Conservation (phyloP, 768 basidiomycete genomes). For the Pulveroboletus sp. region DNA sequence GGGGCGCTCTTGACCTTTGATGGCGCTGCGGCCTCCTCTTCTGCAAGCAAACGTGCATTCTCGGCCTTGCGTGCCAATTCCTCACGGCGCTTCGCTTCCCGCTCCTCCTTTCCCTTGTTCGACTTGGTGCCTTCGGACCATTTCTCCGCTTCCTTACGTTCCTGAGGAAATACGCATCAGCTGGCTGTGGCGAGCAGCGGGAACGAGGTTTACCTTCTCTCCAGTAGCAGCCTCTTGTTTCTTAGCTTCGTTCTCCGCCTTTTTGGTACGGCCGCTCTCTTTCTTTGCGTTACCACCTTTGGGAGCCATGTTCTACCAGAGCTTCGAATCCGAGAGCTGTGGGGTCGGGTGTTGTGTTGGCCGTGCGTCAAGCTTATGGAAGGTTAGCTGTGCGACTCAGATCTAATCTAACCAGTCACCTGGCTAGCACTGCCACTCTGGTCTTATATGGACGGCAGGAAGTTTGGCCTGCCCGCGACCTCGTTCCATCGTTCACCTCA, state of each 20-base stretch:
- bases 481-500: not conserved
- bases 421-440: slow-evolving; percentile 24
- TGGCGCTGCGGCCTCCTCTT: slow-evolving; percentile 68
- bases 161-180: slow-evolving; percentile 40
- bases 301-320: slow-evolving; percentile 77
- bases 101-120: slow-evolving; percentile 65
- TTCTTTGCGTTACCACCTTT: slow-evolving; percentile 91
- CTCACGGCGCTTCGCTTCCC: slow-evolving; percentile 76
- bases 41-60: slow-evolving; percentile 79
- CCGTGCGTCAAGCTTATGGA: not conserved
- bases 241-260: slow-evolving; percentile 85
- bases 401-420: slow-evolving; percentile 21
- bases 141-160: slow-evolving; percentile 61
- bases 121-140: slow-evolving; percentile 69
- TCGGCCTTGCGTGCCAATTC: slow-evolving; percentile 85
- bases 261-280: slow-evolving; percentile 84
- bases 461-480: too few relatives aligned
- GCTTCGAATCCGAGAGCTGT: slow-evolving; percentile 4
- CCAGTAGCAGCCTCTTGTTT: slow-evolving; percentile 60
- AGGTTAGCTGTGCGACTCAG: slow-evolving; percentile 16
- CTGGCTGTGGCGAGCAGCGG: not conserved
- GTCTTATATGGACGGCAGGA: slow-evolving; percentile 1
- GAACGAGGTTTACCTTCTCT: slow-evolving; percentile 47
- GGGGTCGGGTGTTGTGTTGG: not conserved
- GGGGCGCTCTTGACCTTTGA: slow-evolving; percentile 60